These are phyloP conservation scores for Pichia sp. DNA, from an alignment of 1,139 yeast species.

Conservation along the genomic window DNA sequence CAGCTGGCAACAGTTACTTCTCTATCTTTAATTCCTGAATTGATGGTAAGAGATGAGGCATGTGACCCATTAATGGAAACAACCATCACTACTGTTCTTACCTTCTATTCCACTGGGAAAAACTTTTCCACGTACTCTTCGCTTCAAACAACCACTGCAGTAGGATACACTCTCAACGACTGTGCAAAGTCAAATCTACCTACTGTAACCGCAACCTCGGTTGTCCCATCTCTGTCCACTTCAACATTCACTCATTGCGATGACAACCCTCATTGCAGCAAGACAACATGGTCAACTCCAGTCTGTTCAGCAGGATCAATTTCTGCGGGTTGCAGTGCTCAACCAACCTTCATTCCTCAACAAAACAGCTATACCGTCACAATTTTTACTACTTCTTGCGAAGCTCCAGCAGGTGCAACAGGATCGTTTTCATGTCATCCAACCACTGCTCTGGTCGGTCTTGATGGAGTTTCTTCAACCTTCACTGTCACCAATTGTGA, in stretches of 20 bases:
- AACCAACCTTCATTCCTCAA: slow-evolving; percentile 11
- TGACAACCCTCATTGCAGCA: slow-evolving; percentile 18
- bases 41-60: background rate
- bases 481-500: slow-evolving; percentile 22
- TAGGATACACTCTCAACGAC: background rate
- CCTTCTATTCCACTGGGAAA: slow-evolving; percentile 6
- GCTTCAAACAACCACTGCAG: background rate
- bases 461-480: slow-evolving; percentile 12
- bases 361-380: slow-evolving; percentile 11
- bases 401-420: slow-evolving; percentile 17
- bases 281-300: slow-evolving; percentile 17
- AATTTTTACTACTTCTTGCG: slow-evolving; percentile 20
- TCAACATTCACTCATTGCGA: slow-evolving; percentile 21
- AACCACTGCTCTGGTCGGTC: slow-evolving; percentile 14
- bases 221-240: slow-evolving; percentile 11
- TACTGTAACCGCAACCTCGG: slow-evolving; percentile 6
- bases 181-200: slow-evolving; percentile 6
- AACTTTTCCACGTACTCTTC: slow-evolving; percentile 2
- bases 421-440: slow-evolving; percentile 21
- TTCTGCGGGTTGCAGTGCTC: slow-evolving; percentile 16
- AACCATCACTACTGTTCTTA: slow-evolving; percentile 3
- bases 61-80: slow-evolving; percentile 10
- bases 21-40: background rate
- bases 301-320: slow-evolving; percentile 15
- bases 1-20: background rate